Percentiles rank a stretch among this genome's conserved stretches.
These are phyloP conservation scores for Penicillium parvum DNA, from an alignment of 495 filamentous ascomycete species.

Conservation along the genomic window DNA sequence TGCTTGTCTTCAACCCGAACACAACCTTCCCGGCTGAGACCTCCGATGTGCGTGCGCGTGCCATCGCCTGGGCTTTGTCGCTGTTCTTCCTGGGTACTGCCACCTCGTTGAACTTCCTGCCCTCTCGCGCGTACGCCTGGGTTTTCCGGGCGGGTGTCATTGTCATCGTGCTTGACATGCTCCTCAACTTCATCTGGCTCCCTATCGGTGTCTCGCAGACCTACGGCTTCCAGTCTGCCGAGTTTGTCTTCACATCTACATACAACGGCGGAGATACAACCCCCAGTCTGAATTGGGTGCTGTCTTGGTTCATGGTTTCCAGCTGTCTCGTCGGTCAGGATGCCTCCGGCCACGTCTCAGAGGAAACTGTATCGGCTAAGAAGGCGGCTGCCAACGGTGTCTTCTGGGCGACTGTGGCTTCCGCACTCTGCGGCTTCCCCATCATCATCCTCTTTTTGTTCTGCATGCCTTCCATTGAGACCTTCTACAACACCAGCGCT, in stretches of 20 bases:
- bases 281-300: slow-evolving; percentile 32
- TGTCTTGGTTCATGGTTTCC: slow-evolving; percentile 31
- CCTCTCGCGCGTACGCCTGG: slow-evolving; percentile 31
- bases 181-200: slow-evolving; percentile 37
- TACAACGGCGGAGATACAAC: slow-evolving; percentile 30
- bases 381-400: slow-evolving; percentile 35
- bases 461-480: slow-evolving; percentile 33
- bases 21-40: slow-evolving; percentile 29
- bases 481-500: slow-evolving; percentile 24
- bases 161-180: slow-evolving; percentile 30
- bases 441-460: slow-evolving; percentile 36
- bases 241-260: slow-evolving; percentile 31
- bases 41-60: slow-evolving; percentile 28
- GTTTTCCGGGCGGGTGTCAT: slow-evolving; percentile 34
- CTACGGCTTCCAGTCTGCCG: slow-evolving; percentile 33
- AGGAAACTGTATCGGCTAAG: slow-evolving; percentile 34
- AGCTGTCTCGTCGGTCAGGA: slow-evolving; percentile 34
- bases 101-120: slow-evolving; percentile 31
- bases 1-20: slow-evolving; percentile 28
- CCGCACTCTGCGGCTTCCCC: slow-evolving; percentile 31
- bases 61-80: slow-evolving; percentile 32
- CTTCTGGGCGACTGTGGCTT: slow-evolving; percentile 35
- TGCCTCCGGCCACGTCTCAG: slow-evolving; percentile 35
- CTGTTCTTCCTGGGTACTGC: slow-evolving; percentile 28
- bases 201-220: slow-evolving; percentile 31